Evolutionary conservation across 306 rosid genomes (phyloP).

Genomic region (Cajanus cajan): DNA sequence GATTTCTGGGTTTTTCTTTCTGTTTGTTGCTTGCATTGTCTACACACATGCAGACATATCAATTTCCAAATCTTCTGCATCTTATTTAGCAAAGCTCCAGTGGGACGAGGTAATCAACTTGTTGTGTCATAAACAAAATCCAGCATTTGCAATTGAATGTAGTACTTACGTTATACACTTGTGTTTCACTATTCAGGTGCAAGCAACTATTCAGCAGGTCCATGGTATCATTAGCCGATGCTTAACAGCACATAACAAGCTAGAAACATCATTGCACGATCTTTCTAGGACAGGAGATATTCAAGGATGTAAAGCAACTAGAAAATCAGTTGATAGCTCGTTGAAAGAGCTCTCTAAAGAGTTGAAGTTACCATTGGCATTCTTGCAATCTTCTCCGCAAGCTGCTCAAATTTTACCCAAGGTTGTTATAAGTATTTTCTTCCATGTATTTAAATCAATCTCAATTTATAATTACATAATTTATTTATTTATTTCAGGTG

Average conservation of each 20-base stretch:
- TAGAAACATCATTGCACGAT: constrained; percentile 84
- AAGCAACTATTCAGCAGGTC: constrained; percentile 61
- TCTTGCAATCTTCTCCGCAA: constrained; percentile 82
- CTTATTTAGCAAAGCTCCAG: constrained; percentile 88
- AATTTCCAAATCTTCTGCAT: constrained; percentile 89
- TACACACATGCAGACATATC: constrained; percentile 84
- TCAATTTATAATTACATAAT: constrained; percentile 9
- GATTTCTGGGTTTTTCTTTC: constrained; percentile 77
- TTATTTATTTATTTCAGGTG: constrained; percentile 52
- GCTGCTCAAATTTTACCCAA: constrained; percentile 76
- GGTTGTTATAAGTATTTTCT: constrained; percentile 43
- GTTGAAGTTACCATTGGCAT: constrained; percentile 61
- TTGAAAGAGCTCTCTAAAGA: constrained; percentile 89
- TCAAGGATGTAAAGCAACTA: constrained; percentile 87
- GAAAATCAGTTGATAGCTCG: constrained; percentile 78
- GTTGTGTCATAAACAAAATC: constrained; percentile 16
- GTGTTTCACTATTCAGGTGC: constrained; percentile 64
- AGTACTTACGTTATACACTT: not conserved
- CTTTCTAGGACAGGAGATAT: constrained; percentile 87
- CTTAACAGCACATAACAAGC: constrained; percentile 66
- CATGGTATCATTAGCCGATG: constrained; percentile 59
- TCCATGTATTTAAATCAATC: constrained; percentile 7
- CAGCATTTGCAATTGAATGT: constrained; percentile 10
- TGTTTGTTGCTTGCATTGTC: constrained; percentile 72
- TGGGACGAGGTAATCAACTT: constrained; percentile 84